These are phyloP conservation scores for Ophiostoma ulmi DNA, from an alignment of 2,329 filamentous ascomycete species.

Conservation along the genomic window DNA sequence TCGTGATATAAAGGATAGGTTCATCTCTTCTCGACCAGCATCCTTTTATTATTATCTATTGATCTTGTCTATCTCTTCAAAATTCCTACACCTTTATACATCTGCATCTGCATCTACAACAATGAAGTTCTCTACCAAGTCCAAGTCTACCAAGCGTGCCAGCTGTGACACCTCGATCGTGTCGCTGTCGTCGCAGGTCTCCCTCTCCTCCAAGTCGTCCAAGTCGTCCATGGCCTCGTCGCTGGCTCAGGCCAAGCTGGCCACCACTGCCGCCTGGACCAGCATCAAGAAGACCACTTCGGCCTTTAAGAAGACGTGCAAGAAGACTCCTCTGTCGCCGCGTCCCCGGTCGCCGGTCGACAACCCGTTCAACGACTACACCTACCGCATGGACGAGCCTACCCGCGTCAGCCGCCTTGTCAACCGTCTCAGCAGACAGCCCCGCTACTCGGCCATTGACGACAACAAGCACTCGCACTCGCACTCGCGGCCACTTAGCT, in stretches of 20 bases:
- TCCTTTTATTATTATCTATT: neutral
- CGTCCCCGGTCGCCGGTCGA: neutral
- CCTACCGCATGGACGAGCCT: neutral
- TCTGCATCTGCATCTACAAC: neutral
- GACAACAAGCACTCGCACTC: neutral
- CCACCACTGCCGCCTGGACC: slow-evolving; percentile 21
- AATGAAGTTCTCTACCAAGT: neutral
- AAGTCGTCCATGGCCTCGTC: neutral
- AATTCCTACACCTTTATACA: neutral
- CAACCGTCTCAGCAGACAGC: neutral
- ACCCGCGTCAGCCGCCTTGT: slow-evolving; percentile 16
- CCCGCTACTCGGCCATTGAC: slow-evolving; percentile 16
- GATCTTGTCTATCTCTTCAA: neutral
- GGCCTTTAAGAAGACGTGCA: neutral
- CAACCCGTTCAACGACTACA: slow-evolving; percentile 11
- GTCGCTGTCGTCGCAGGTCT: slow-evolving; percentile 10
- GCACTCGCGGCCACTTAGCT: too few relatives aligned
- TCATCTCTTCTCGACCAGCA: neutral
- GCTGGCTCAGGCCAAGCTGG: slow-evolving; percentile 16
- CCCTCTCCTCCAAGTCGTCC: slow-evolving; percentile 8
- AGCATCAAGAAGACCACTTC: slow-evolving; percentile 8
- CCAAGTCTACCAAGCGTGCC: neutral
- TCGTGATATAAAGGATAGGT: neutral
- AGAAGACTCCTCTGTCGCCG: slow-evolving; percentile 7
- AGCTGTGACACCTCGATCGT: neutral